Percentiles rank a stretch among this genome's conserved stretches.
Conservation (phyloP, 2,329 filamentous ascomycete species). For the Mycosphaerella arachidis region DNA sequence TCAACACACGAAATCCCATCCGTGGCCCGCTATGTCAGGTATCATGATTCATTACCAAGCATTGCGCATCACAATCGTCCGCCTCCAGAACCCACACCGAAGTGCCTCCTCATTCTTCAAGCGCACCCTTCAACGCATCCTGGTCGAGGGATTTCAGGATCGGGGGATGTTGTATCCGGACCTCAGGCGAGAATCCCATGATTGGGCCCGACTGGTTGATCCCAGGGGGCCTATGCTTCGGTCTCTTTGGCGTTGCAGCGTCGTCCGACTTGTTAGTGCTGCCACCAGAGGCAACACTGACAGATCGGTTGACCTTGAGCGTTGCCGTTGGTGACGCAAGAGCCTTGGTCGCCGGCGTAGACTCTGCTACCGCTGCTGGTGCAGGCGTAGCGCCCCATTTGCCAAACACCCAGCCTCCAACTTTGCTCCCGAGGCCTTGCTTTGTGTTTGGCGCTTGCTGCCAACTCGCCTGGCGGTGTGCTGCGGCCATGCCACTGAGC, state of each 20-base stretch:
- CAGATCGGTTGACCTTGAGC: constrained; percentile 12
- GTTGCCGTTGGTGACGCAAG: constrained; percentile 5
- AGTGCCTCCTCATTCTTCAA: constrained; percentile 14
- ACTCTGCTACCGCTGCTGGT: constrained; percentile 24
- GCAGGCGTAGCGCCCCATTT: constrained; percentile 50
- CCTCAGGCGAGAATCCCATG: constrained; percentile 61
- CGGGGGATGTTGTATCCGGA: constrained; percentile 51
- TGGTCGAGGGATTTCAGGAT: constrained; percentile 56
- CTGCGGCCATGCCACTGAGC: constrained; percentile 31
- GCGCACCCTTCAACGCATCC: constrained; percentile 48
- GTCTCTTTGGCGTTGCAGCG: constrained; percentile 35
- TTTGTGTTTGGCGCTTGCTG: constrained; percentile 11
- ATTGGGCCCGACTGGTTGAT: constrained; percentile 76
- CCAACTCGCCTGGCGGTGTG: constrained; percentile 5
- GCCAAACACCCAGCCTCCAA: constrained; percentile 63
- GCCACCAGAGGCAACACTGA: constrained; percentile 16
- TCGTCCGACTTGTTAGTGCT: constrained; percentile 18
- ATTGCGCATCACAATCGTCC: not conserved
- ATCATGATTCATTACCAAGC: constrained; percentile 4
- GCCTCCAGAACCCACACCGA: constrained; percentile 3
- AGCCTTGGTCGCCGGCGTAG: constrained; percentile 8
- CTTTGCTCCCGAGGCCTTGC: constrained; percentile 46
- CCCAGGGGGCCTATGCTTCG: constrained; percentile 54
- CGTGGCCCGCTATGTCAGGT: constrained; percentile 7
- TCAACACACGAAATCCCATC: not conserved